phyloP scores from a whole-genome alignment of 345 rosid genomes.

The Hibiscus trionum region DNA sequence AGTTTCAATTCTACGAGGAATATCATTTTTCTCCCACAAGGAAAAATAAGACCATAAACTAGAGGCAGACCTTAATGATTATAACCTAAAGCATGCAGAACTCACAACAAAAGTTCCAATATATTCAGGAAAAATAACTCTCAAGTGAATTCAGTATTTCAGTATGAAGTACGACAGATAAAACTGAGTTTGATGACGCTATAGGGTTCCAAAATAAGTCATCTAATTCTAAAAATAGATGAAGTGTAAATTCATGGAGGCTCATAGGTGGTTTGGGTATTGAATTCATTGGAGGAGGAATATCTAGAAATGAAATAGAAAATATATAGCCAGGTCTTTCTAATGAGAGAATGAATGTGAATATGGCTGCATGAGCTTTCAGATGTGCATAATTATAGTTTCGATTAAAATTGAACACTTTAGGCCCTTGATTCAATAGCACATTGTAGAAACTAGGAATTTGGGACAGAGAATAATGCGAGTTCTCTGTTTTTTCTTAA shows the following conservation, averaged over 20 bases:
- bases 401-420: neutral
- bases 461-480: no score
- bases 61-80: neutral
- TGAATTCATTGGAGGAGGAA: neutral
- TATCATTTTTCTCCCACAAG: neutral
- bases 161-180: neutral
- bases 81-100: neutral
- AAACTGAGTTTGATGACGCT: neutral
- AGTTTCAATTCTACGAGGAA: neutral
- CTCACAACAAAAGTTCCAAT: neutral
- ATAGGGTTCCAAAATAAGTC: neutral
- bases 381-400: neutral
- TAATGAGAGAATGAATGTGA: neutral
- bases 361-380: neutral
- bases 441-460: no score
- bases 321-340: neutral
- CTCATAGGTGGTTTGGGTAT: neutral
- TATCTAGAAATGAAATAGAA: neutral
- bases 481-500: no score
- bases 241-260: neutral
- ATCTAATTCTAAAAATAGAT: neutral
- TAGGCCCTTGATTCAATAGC: neutral
- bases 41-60: neutral
- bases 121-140: neutral
- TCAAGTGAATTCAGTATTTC: neutral